A percentile compares a stretch with the other conserved stretches of the same genome.
phyloP scores from a whole-genome alignment of 73 alveolate species.

The Tetrahymena elliotti region DNA sequence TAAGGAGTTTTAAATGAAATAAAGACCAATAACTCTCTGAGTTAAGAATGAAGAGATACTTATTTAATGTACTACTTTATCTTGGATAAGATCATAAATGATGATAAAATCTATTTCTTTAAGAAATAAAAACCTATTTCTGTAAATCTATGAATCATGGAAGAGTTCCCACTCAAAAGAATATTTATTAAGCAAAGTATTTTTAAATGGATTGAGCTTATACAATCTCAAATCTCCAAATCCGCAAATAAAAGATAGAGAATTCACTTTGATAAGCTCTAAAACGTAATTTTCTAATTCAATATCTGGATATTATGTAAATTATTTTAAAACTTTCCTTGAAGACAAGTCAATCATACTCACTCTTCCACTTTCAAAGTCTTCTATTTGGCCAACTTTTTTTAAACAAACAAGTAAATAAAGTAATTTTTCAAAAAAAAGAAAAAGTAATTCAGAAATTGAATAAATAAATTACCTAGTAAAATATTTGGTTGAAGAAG shows the following conservation, averaged over 20 bases:
- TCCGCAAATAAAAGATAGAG: background rate
- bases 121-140: background rate
- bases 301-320: background rate
- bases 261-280: background rate
- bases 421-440: background rate
- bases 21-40: background rate
- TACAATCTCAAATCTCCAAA: background rate
- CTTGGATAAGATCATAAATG: background rate
- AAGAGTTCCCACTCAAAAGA: background rate
- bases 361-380: background rate
- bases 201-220: background rate
- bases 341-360: background rate
- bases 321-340: background rate
- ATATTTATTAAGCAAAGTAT: background rate
- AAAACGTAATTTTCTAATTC: background rate
- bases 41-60: background rate
- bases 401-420: too few species aligned
- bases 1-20: background rate
- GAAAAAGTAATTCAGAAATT: background rate
- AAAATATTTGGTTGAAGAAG: background rate
- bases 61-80: background rate
- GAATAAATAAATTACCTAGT: background rate
- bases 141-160: background rate
- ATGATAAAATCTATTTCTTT: background rate
- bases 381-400: background rate